A percentile compares a stretch with the other conserved stretches of the same genome.
Conservation (phyloP, 345 rosid species). For the Barbarea vulgaris region DNA sequence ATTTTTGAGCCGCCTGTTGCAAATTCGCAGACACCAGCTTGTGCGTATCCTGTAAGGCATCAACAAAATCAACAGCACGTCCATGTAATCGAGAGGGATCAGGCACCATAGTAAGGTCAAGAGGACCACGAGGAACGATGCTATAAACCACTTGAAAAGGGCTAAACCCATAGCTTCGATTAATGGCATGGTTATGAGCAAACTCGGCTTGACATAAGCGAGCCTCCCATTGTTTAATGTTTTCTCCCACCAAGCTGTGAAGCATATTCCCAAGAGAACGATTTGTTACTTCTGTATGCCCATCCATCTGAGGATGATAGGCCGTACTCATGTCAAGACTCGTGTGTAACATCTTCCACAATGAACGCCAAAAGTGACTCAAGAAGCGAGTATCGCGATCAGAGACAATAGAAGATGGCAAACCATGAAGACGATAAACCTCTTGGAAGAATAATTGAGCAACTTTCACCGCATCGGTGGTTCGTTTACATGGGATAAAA, state of each 20-base stretch:
- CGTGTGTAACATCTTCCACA: background rate
- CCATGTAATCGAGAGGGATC: background rate
- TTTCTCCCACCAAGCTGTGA: background rate
- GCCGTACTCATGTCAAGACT: background rate
- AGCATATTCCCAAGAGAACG: background rate
- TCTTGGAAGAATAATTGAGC: background rate
- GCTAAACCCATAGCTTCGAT: background rate
- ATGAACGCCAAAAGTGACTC: background rate
- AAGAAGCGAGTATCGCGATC: background rate
- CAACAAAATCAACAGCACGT: background rate
- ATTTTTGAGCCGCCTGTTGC: no score
- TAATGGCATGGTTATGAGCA: background rate
- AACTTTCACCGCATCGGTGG: background rate
- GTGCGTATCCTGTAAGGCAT: background rate
- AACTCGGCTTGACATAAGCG: background rate
- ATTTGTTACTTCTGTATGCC: background rate
- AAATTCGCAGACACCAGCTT: no score
- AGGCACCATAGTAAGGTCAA: fast-evolving
- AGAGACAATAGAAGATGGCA: background rate
- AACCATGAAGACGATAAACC: background rate
- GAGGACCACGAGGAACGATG: background rate
- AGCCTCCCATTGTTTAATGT: background rate
- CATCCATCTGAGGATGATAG: background rate
- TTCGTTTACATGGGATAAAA: background rate
- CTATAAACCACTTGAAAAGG: background rate